Evolutionary conservation across 257 asterid genomes (phyloP), one percentile per base, ranked within the genome.

Genomic region (Solanum bukasovii): DNA sequence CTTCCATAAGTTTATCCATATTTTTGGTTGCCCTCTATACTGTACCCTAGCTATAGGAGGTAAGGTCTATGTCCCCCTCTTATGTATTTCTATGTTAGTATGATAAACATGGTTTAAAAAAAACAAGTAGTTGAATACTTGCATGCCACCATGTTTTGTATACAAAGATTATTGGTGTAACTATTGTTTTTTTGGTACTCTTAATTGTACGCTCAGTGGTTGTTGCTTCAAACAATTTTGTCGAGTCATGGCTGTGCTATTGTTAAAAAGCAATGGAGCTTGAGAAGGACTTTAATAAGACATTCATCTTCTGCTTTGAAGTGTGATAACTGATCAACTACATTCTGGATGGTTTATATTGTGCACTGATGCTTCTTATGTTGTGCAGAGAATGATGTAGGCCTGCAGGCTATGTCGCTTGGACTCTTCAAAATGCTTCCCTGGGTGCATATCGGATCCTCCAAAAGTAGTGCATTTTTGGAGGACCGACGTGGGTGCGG

Each of bases 151-250:
- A 29, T 81, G 18, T 46, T 73, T 13, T 16, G 27, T 23, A 89
- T 12, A 27, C n/a, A 20, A 71, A 87, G 63, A 29, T 87, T 37
- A 16, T 71, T 63, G 71, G 74, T 59, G 25, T 78, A 8, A 38
- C 31, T 67, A 85, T 44, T 90, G 40, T 16, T 77, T 63, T 87
- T 87, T 75, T 91, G 65, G 84, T 89, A 74, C 61, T 88, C 75
- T n/a, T 71, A 40, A 34, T 40, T 85, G 18, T 67, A 84, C 31
- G 38, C 68, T 52, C 25, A 49, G 42, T 59, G 44, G 86, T 82
- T 10, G 71, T 31, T 82, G 86, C 44, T 81, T 82, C 20, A 82
- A 49, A 49, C 20, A 10, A 29, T 8, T 20, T 82, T 82, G 21
- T 81, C 6, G 44, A 82, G 71, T 82, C 44, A 49, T 81, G 44